These are phyloP conservation scores for Smallanthus sonchifolius DNA, from an alignment of 129 eudicot genomes.

Conservation along the genomic window DNA sequence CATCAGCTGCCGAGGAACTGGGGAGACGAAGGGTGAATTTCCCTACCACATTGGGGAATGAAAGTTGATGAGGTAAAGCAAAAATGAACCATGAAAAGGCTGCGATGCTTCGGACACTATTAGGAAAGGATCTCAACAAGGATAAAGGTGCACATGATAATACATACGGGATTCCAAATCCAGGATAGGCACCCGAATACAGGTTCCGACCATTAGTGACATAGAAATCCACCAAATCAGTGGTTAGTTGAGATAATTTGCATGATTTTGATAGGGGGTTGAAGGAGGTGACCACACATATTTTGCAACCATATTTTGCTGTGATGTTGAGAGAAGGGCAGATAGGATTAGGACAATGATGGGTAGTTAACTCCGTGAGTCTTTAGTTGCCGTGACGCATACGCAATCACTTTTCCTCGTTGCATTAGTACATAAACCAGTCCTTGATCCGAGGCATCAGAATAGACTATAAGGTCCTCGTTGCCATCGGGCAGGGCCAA, in stretches of 20 bases:
- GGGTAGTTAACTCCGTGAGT: too few species aligned
- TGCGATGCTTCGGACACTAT: conserved; percentile 24
- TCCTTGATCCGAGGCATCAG: too few species aligned
- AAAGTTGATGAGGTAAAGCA: conserved; percentile 24
- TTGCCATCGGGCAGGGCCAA: too few species aligned
- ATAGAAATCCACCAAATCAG: background rate
- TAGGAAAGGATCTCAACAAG: conserved; percentile 30
- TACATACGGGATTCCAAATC: background rate
- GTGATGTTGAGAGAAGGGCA: conserved; percentile 9
- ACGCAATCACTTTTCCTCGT: too few species aligned
- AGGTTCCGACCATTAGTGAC: conserved; percentile 28
- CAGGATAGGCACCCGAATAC: background rate
- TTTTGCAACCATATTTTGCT: background rate
- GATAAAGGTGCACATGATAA: conserved; percentile 42
- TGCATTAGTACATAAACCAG: too few species aligned
- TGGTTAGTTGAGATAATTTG: conserved; percentile 26
- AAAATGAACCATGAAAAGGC: conserved; percentile 33
- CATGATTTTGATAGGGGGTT: conserved; percentile 34
- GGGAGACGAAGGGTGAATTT: conserved; percentile 42
- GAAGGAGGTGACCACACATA: conserved; percentile 25
- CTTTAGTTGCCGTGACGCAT: too few species aligned
- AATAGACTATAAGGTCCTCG: too few species aligned
- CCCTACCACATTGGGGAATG: background rate
- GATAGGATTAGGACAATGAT: too few species aligned
- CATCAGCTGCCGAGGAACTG: conserved; percentile 7